A percentile compares a stretch with the other conserved stretches of the same genome.
Conservation (phyloP, 305 asterid genomes). For the Nicotiana rustica region DNA sequence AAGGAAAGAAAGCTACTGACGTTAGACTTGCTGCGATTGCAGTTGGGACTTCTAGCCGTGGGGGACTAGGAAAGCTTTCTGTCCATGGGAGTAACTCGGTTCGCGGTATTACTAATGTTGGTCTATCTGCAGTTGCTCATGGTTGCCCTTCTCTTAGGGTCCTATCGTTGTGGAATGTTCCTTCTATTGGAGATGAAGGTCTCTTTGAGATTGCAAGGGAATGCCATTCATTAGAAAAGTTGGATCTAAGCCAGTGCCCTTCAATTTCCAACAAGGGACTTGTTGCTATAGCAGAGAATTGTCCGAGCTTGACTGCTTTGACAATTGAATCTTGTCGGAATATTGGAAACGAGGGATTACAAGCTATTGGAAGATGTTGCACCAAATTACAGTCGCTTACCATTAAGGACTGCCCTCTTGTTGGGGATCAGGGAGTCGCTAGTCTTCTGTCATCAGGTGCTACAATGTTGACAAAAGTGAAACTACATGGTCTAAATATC, state of each 20-base stretch:
- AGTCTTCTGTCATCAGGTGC: slow-evolving; percentile 65
- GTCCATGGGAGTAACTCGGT: slow-evolving; percentile 69
- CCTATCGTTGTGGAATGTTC: slow-evolving; percentile 83
- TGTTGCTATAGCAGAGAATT: slow-evolving; percentile 66
- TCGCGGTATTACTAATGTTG: slow-evolving; percentile 65
- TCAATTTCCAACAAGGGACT: slow-evolving; percentile 71
- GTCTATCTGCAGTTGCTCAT: slow-evolving; percentile 77
- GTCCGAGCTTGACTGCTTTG: slow-evolving; percentile 67
- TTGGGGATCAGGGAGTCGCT: slow-evolving; percentile 84
- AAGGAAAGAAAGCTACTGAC: slow-evolving; percentile 92
- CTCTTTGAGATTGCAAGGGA: slow-evolving; percentile 77
- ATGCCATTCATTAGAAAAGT: slow-evolving; percentile 78
- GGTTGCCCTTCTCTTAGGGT: slow-evolving; percentile 88
- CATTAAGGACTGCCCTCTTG: slow-evolving; percentile 74
- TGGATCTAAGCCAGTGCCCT: slow-evolving; percentile 84
- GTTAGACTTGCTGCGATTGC: slow-evolving; percentile 90
- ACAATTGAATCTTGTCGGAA: slow-evolving; percentile 74
- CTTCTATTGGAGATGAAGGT: slow-evolving; percentile 77
- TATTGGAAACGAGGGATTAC: slow-evolving; percentile 77
- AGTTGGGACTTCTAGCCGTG: slow-evolving; percentile 86
- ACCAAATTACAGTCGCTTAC: slow-evolving; percentile 69
- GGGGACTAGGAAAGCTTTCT: slow-evolving; percentile 89
- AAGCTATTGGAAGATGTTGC: slow-evolving; percentile 67
- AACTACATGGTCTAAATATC: slow-evolving; percentile 72
- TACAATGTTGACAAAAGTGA: slow-evolving; percentile 67